phyloP scores from a whole-genome alignment of 805 yeast genomes.

The Candida insectorum region DNA sequence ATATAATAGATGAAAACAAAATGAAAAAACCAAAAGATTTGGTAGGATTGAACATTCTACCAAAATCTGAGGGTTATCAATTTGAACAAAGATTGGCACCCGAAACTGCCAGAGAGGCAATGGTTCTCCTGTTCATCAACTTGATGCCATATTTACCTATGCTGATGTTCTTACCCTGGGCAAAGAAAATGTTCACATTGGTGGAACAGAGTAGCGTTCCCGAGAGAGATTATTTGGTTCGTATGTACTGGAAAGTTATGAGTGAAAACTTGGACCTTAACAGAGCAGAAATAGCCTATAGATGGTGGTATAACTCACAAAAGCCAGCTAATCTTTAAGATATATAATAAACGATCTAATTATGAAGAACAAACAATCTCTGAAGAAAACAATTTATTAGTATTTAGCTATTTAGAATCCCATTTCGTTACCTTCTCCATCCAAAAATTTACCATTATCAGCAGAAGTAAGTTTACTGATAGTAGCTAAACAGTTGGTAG shows the following conservation, averaged over 20 bases:
- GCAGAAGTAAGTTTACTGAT: not conserved
- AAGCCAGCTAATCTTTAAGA: too few relatives aligned
- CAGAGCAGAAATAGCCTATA: constrained; percentile 50
- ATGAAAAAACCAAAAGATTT: constrained; percentile 30
- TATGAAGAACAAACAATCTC: not conserved
- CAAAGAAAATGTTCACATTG: constrained; percentile 40
- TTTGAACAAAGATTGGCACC: constrained; percentile 26
- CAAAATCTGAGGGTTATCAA: constrained; percentile 13
- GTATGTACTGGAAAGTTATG: constrained; percentile 49
- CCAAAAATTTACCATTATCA: constrained; percentile 2
- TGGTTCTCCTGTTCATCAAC: constrained; percentile 45
- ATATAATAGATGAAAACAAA: constrained; percentile 28
- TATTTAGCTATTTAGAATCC: too few relatives aligned
- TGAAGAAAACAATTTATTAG: not conserved
- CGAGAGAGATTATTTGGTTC: constrained; percentile 39
- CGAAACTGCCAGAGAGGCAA: constrained; percentile 46
- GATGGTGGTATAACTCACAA: constrained; percentile 71
- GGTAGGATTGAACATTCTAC: constrained; percentile 15
- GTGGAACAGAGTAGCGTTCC: constrained; percentile 24
- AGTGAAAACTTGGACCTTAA: constrained; percentile 58
- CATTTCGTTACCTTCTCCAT: constrained; percentile 3
- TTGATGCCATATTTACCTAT: constrained; percentile 52
- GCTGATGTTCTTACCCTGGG: constrained; percentile 42
- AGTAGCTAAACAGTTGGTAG: not conserved
- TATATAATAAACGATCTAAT: not conserved